A percentile compares a stretch with the other conserved stretches of the same genome.
These are phyloP conservation scores for Trametes villosa DNA, from an alignment of 768 basidiomycete species.

Conservation along the genomic window DNA sequence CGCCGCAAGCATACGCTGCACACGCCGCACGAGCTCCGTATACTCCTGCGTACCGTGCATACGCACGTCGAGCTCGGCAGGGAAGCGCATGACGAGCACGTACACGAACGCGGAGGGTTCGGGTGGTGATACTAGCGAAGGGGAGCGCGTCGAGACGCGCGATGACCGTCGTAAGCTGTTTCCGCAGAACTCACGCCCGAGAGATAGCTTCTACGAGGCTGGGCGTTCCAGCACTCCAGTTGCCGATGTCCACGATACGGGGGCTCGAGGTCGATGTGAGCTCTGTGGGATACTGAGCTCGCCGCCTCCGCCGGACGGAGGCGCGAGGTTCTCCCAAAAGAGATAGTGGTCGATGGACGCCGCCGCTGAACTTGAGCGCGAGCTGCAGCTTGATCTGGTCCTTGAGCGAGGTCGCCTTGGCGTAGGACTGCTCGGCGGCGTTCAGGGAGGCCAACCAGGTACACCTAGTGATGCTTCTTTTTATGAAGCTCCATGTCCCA, in stretches of 20 bases:
- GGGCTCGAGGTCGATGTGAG: slow-evolving; percentile 52
- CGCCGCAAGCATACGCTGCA: slow-evolving; percentile 36
- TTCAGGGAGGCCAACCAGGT: slow-evolving; percentile 93
- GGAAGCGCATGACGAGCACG: slow-evolving; percentile 20
- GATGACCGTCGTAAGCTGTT: slow-evolving; percentile 16
- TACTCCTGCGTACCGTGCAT: slow-evolving; percentile 17
- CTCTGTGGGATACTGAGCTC: slow-evolving; percentile 45
- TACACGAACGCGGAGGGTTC: slow-evolving; percentile 26
- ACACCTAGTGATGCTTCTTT: slow-evolving; percentile 94
- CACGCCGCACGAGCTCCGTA: slow-evolving; percentile 42
- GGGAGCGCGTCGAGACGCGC: slow-evolving; percentile 19
- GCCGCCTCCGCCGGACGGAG: slow-evolving; percentile 51
- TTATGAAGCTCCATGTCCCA: slow-evolving; percentile 97
- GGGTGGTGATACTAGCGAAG: slow-evolving; percentile 6
- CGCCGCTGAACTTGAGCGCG: slow-evolving; percentile 88
- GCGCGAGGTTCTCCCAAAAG: slow-evolving; percentile 28
- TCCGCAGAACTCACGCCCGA: slow-evolving; percentile 45
- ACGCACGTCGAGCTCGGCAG: slow-evolving; percentile 4
- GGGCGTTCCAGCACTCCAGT: slow-evolving; percentile 54
- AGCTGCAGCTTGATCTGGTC: slow-evolving; percentile 87
- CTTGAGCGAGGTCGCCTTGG: slow-evolving; percentile 68
- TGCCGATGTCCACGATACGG: slow-evolving; percentile 53
- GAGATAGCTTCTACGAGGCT: slow-evolving; percentile 56
- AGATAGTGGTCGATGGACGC: slow-evolving; percentile 55
- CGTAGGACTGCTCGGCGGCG: slow-evolving; percentile 80